Percentiles rank a stretch among this genome's conserved stretches.
phyloP scores from a whole-genome alignment of 2,329 filamentous ascomycete species.

The Talaromyces pinophilus region DNA sequence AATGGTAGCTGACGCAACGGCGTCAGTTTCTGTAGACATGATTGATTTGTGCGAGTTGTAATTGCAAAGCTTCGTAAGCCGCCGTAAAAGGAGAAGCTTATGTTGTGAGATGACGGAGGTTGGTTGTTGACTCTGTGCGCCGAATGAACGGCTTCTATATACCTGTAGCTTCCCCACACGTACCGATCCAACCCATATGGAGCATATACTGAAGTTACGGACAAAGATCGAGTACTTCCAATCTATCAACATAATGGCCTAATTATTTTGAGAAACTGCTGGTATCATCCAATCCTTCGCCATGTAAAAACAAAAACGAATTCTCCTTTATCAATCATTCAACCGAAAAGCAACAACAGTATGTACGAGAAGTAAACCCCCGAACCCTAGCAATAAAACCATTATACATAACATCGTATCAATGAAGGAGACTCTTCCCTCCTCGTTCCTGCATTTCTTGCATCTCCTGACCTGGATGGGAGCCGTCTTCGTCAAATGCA shows the following conservation, averaged over 20 bases:
- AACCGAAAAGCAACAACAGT: background rate
- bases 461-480: constrained; percentile 40
- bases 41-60: constrained; percentile 14
- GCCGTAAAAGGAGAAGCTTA: background rate
- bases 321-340: background rate
- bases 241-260: background rate
- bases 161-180: constrained; percentile 1
- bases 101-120: background rate
- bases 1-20: constrained; percentile 43
- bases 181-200: background rate
- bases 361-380: constrained; percentile 7
- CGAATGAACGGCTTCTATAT: background rate
- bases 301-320: background rate
- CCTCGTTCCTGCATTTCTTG: constrained; percentile 35
- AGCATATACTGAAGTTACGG: background rate
- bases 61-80: background rate
- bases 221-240: background rate
- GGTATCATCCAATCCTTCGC: constrained; percentile 3
- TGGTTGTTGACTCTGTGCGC: constrained; percentile 5
- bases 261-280: constrained; percentile 1
- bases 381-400: background rate
- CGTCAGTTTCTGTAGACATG: constrained; percentile 39
- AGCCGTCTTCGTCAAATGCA: constrained; percentile 37
- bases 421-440: constrained; percentile 23
- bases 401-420: constrained; percentile 10